Evolutionary conservation across 1,284 basidiomycete genomes (phyloP), one percentile per base, ranked within the genome.

Genomic region (Heterobasidion irregulare): DNA sequence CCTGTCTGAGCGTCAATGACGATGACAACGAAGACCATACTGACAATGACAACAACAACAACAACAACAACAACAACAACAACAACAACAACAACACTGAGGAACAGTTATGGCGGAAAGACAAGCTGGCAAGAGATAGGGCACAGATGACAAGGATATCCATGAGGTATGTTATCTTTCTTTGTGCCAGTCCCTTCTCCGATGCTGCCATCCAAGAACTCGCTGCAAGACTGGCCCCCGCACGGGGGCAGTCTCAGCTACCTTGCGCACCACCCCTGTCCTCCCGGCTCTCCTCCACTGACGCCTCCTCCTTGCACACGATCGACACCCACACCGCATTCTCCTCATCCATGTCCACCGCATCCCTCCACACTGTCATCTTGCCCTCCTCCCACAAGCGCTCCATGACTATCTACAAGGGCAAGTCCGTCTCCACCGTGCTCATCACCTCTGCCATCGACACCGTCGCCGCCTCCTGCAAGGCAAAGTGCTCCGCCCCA

Each of bases 381-480:
- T 50, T 47, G 1, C 35, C 52, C 38, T 34, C 53, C 16, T 58
- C 61, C 4, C 79, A 81, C 55, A 70, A 71, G 59, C 81, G 85
- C 44, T 88, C 86, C 10, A 68, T 90, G 61, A 90, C 89, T 16
- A 79, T 89, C 53, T 83, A 84, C 8, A 80, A 76, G 64, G 86
- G 88, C 8, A 78, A 80, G 61, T 84, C 78, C 7, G 85, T 91
- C 34, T 91, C 89, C 5, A 78, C 83, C 26, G 86, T 91, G 41
- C 75, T 92, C 50, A 88, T 98, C 65, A 84, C 89, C 5, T 88
- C 91, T 8, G 93, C 95, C 0, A 74, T 98, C 57, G 92, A 97
- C 65, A 82, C 83, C 2, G 94, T 98, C 66, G 83, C 88, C 47
- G 77, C 86, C 13, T 94, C 93, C 0, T 91, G 89, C 66, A 95